Percentiles rank a stretch among this genome's conserved stretches.
phyloP scores from a whole-genome alignment of 495 filamentous ascomycete genomes.

The Podospora tetraspora region DNA sequence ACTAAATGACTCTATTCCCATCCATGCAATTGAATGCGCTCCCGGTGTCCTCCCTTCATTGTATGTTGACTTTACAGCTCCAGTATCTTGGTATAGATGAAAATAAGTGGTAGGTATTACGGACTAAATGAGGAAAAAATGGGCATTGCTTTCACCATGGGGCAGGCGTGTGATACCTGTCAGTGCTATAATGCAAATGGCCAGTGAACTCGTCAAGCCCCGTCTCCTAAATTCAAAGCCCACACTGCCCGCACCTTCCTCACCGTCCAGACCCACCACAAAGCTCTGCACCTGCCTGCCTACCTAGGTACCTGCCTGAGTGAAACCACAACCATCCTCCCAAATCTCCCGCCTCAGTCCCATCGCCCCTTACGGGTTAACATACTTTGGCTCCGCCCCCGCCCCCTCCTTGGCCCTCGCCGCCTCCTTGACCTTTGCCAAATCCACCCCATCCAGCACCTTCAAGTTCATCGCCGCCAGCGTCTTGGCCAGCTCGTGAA shows the following conservation, averaged over 20 bases:
- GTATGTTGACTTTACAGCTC: background rate
- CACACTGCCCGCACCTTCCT: background rate
- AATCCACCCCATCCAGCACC: conserved; percentile 25
- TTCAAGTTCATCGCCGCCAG: conserved; percentile 16
- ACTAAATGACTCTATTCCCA: background rate
- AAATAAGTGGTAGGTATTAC: too few relatives aligned
- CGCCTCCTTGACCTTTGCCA: conserved; percentile 23
- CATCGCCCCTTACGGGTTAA: conserved; percentile 23
- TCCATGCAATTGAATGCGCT: background rate
- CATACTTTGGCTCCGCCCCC: conserved; percentile 25
- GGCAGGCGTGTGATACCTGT: too few relatives aligned
- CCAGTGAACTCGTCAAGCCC: too few relatives aligned
- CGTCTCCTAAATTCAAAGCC: too few relatives aligned
- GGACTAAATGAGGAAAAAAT: too few relatives aligned
- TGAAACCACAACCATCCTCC: background rate
- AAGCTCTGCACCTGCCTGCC: too few relatives aligned
- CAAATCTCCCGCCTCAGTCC: too few relatives aligned
- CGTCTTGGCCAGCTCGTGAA: conserved; percentile 4
- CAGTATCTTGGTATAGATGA: too few relatives aligned
- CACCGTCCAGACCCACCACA: background rate
- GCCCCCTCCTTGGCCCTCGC: conserved; percentile 8
- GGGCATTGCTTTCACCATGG: too few relatives aligned
- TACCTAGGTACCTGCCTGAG: too few relatives aligned
- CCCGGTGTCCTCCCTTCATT: background rate
- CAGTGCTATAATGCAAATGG: too few relatives aligned